Conservation (phyloP, 805 yeast genomes). For the Candida insectorum region DNA sequence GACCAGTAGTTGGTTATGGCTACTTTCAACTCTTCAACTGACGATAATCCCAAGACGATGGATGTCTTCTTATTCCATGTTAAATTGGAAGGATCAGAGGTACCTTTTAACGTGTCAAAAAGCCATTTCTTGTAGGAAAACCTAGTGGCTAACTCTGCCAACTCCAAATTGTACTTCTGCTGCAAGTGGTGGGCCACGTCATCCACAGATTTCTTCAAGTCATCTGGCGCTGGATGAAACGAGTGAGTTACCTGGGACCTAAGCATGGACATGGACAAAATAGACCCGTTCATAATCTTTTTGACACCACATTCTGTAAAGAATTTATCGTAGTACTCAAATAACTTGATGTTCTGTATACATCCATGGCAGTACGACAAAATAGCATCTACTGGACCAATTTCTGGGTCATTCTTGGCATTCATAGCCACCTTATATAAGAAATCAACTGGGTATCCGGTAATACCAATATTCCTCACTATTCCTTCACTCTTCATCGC, state of each 20-base stretch:
- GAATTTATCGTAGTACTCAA: constrained; percentile 47
- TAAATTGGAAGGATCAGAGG: constrained; percentile 7
- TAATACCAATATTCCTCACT: constrained; percentile 66
- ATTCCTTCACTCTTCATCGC: constrained; percentile 61
- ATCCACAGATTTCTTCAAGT: constrained; percentile 52
- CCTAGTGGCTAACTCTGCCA: constrained; percentile 80
- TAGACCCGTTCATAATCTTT: constrained; percentile 74
- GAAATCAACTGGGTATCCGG: constrained; percentile 83
- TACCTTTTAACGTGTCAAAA: constrained; percentile 19
- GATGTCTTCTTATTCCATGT: constrained; percentile 36
- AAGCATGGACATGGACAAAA: constrained; percentile 82
- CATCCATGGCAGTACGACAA: constrained; percentile 81
- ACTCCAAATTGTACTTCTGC: constrained; percentile 46
- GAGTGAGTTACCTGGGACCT: constrained; percentile 61
- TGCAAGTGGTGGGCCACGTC: constrained; percentile 40
- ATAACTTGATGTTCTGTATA: constrained; percentile 64
- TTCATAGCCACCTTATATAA: constrained; percentile 50
- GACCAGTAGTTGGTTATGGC: constrained; percentile 60
- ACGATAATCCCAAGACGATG: constrained; percentile 78
- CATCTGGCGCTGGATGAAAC: constrained; percentile 77
- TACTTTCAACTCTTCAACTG: constrained; percentile 54
- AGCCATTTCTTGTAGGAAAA: constrained; percentile 68
- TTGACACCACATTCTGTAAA: constrained; percentile 51
- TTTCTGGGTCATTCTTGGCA: constrained; percentile 32
- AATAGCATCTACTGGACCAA: constrained; percentile 70